Evolutionary conservation across 2,329 filamentous ascomycete species (phyloP).

Genomic region (Aureobasidium mangrovei): DNA sequence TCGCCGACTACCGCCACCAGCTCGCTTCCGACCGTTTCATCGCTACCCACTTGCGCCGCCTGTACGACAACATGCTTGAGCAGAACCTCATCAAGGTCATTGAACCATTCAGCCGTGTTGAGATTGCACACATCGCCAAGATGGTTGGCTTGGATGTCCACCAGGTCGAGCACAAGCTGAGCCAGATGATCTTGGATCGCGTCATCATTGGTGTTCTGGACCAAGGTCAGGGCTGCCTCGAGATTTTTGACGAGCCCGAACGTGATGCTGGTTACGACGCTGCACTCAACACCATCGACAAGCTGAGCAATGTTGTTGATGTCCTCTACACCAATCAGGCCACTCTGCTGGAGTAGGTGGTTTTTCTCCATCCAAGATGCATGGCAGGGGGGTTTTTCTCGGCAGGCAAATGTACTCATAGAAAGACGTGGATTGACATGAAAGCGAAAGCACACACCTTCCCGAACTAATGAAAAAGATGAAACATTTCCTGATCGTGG

Average conservation of each 20-base stretch:
- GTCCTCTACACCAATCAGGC: constrained; percentile 97
- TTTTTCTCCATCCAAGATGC: neutral
- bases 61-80: constrained; percentile 98
- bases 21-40: constrained; percentile 93
- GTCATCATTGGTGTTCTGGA: constrained; percentile 96
- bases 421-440: neutral
- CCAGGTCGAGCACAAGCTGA: constrained; percentile 96
- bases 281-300: constrained; percentile 89
- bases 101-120: constrained; percentile 93
- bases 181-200: constrained; percentile 99
- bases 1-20: constrained; percentile 85
- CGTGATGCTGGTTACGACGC: constrained; percentile 91
- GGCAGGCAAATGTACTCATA: neutral
- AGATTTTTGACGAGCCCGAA: constrained; percentile 92
- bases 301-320: constrained; percentile 94
- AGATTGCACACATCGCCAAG: constrained; percentile 93
- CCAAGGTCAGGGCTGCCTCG: constrained; percentile 93
- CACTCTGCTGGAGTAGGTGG: constrained; percentile 71
- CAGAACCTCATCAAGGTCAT: constrained; percentile 99
- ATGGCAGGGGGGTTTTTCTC: neutral
- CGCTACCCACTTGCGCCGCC: constrained; percentile 84
- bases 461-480: no score
- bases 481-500: no score
- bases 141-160: constrained; percentile 94
- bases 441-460: no score